phyloP scores from a whole-genome alignment of 495 filamentous ascomycete genomes.

The Podospora pseudopauciseta region DNA sequence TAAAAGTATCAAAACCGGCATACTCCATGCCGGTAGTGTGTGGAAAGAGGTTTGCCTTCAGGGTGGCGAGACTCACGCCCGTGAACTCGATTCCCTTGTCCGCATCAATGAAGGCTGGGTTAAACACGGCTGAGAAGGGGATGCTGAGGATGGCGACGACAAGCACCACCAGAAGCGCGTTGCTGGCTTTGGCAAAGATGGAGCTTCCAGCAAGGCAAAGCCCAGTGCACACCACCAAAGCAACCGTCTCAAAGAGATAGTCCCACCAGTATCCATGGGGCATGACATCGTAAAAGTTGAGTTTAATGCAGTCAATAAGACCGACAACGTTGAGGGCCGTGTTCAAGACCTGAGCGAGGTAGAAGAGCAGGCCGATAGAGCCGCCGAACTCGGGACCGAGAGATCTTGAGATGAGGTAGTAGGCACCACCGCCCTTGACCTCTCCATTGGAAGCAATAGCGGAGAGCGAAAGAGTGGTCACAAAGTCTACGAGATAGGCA shows the following conservation, averaged over 20 bases:
- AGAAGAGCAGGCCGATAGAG: conserved; percentile 88
- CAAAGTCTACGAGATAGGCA: conserved; percentile 72
- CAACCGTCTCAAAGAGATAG: conserved; percentile 72
- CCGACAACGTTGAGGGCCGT: conserved; percentile 88
- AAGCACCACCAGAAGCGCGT: conserved; percentile 71
- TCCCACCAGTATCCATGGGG: conserved; percentile 70
- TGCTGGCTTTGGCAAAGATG: conserved; percentile 76
- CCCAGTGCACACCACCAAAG: conserved; percentile 67
- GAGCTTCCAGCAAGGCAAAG: conserved; percentile 79
- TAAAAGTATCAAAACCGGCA: conserved; percentile 66
- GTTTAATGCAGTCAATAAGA: conserved; percentile 74
- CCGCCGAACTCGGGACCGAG: conserved; percentile 87
- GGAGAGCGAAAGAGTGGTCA: conserved; percentile 81
- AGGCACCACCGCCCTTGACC: conserved; percentile 82
- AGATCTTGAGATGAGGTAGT: conserved; percentile 84
- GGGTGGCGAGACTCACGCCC: conserved; percentile 64
- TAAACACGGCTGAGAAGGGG: conserved; percentile 66
- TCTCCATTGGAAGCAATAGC: conserved; percentile 90
- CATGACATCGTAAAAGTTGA: conserved; percentile 72
- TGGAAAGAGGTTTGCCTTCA: conserved; percentile 69
- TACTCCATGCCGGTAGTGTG: conserved; percentile 37
- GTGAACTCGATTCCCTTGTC: conserved; percentile 68
- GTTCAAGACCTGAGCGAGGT: conserved; percentile 78
- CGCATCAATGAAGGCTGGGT: conserved; percentile 61
- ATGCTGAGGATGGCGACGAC: conserved; percentile 77